phyloP scores from a whole-genome alignment of 306 rosid genomes.

The Quercus engelmannii region DNA sequence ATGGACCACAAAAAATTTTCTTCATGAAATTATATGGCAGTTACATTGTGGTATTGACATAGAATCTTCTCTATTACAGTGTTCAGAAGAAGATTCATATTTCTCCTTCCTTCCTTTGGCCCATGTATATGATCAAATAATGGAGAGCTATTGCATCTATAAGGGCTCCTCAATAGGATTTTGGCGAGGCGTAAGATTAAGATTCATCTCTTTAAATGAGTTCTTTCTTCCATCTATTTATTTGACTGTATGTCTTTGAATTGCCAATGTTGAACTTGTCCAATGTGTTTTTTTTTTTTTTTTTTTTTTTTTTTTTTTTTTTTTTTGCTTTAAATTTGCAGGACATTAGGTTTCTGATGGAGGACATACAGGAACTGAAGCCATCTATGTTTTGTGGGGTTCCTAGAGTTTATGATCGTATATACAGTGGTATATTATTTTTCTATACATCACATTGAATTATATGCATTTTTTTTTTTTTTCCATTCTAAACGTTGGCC shows the following conservation, averaged over 20 bases:
- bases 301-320: conserved; percentile 3
- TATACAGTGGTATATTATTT: conserved; percentile 46
- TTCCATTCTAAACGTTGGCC: conserved; percentile 12
- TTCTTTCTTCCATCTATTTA: background rate
- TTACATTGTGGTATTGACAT: conserved; percentile 2
- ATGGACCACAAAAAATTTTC: background rate
- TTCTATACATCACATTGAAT: background rate
- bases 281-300: background rate
- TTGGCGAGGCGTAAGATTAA: conserved; percentile 79
- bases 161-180: conserved; percentile 77
- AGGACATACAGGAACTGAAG: conserved; percentile 69
- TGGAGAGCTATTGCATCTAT: conserved; percentile 77
- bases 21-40: background rate
- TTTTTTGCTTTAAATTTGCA: conserved; percentile 30
- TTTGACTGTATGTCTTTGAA: background rate
- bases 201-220: background rate
- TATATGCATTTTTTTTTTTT: background rate
- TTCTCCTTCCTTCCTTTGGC: conserved; percentile 90
- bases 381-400: conserved; percentile 89
- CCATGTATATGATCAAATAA: conserved; percentile 74
- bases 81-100: conserved; percentile 68
- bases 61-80: conserved; percentile 38
- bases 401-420: conserved; percentile 84
- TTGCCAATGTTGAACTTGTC: background rate
- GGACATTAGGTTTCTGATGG: conserved; percentile 85